phyloP scores from a whole-genome alignment of 2,329 filamentous ascomycete genomes.

The Zalaria obscura region DNA sequence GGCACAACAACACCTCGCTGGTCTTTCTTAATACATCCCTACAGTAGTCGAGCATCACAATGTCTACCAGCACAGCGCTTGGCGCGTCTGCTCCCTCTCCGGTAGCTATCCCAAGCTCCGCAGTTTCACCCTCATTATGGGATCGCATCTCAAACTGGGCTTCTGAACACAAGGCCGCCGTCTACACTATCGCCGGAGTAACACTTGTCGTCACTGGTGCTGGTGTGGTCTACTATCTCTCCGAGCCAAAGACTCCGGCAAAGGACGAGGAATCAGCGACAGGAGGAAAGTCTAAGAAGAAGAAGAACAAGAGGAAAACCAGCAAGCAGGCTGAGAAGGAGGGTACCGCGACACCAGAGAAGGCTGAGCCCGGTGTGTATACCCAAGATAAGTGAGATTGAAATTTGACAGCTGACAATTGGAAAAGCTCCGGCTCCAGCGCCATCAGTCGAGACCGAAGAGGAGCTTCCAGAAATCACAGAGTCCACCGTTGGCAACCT shows the following conservation, averaged over 20 bases:
- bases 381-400: no score
- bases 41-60: not conserved
- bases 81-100: conserved; percentile 5
- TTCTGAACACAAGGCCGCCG: conserved; percentile 85
- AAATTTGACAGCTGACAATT: not conserved
- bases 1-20: no score
- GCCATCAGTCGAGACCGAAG: conserved; percentile 21
- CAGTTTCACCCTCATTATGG: conserved; percentile 57
- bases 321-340: conserved; percentile 47
- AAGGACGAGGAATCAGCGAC: conserved; percentile 19
- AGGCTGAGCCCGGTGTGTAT: conserved; percentile 9
- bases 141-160: conserved; percentile 85
- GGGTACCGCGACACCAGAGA: conserved; percentile 16
- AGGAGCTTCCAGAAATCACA: conserved; percentile 35
- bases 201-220: conserved; percentile 84
- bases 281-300: conserved; percentile 56
- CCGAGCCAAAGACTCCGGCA: conserved; percentile 34
- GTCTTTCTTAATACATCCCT: not conserved
- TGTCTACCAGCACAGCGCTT: conserved; percentile 3
- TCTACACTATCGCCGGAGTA: conserved; percentile 92
- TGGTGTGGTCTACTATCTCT: conserved; percentile 83
- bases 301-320: conserved; percentile 79
- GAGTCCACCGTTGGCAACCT: conserved; percentile 28
- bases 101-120: conserved; percentile 13
- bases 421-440: conserved; percentile 13